phyloP scores from a whole-genome alignment of 805 yeast species.

The Candida xiaguanensis region DNA sequence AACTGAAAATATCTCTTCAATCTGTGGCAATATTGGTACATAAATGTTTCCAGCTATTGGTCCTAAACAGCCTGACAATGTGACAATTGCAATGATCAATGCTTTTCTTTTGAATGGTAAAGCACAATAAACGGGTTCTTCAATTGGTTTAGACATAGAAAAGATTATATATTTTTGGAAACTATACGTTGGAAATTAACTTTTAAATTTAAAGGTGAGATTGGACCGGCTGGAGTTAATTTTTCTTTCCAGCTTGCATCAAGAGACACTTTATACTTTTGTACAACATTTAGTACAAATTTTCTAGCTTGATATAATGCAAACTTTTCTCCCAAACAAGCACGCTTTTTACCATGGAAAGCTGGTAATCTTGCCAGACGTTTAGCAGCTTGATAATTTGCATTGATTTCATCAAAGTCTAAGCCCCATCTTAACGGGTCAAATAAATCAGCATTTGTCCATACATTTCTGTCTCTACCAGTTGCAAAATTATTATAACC shows the following conservation, averaged over 20 bases:
- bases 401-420: conserved; percentile 30
- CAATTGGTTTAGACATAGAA: conserved; percentile 1
- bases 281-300: conserved; percentile 34
- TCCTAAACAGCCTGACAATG: conserved; percentile 51
- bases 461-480: conserved; percentile 39
- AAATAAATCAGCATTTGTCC: conserved; percentile 45
- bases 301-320: conserved; percentile 46
- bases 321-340: conserved; percentile 58
- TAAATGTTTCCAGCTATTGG: conserved; percentile 57
- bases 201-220: conserved; percentile 43
- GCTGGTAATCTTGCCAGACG: conserved; percentile 45
- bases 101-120: conserved; percentile 18
- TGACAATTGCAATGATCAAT: conserved; percentile 37
- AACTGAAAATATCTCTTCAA: conserved; percentile 37
- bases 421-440: conserved; percentile 52
- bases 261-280: conserved; percentile 30
- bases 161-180: conserved; percentile 1
- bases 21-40: conserved; percentile 49
- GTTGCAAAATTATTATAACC: conserved; percentile 56
- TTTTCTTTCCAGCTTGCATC: conserved; percentile 46
- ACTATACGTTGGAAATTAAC: conserved; percentile 8
- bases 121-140: conserved; percentile 4
- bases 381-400: conserved; percentile 42
- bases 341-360: conserved; percentile 58
- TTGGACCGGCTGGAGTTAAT: conserved; percentile 58